A percentile compares a stretch with the other conserved stretches of the same genome.
These are phyloP conservation scores for Oehlia diaphana DNA, from an alignment of 192 early-diverging fungal genomes.

Conservation along the genomic window DNA sequence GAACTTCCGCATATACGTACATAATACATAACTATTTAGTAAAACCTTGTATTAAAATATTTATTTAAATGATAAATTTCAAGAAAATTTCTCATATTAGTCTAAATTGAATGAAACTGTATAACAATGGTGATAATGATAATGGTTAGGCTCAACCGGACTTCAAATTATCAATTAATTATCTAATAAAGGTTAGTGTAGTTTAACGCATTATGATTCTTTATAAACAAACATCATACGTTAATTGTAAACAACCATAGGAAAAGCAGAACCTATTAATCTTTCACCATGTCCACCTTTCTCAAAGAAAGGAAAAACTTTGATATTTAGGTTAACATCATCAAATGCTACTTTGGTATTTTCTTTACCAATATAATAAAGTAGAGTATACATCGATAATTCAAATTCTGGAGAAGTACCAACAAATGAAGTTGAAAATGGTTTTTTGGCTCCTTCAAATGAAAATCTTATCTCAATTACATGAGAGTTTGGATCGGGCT, in stretches of 20 bases:
- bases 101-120: too few relatives aligned
- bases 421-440: slow-evolving; percentile 24
- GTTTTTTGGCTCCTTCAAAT: slow-evolving; percentile 12
- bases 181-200: too few relatives aligned
- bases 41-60: too few relatives aligned
- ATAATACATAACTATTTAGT: too few relatives aligned
- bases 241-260: background rate
- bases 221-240: too few relatives aligned
- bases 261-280: slow-evolving; percentile 21
- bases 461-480: slow-evolving; percentile 15
- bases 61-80: too few relatives aligned
- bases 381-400: slow-evolving; percentile 19
- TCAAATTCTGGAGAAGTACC: slow-evolving; percentile 33
- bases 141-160: too few relatives aligned
- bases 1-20: too few relatives aligned
- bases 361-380: slow-evolving; percentile 2
- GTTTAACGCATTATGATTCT: too few relatives aligned
- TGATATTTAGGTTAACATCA: slow-evolving; percentile 19
- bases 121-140: too few relatives aligned
- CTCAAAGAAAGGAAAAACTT: slow-evolving; percentile 9
- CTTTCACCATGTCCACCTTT: background rate
- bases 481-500: slow-evolving; percentile 13
- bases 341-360: background rate
- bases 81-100: too few relatives aligned
- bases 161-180: too few relatives aligned